A percentile compares a stretch with the other conserved stretches of the same genome.
These are phyloP conservation scores for Eucalyptus paniculata DNA, from an alignment of 345 rosid species.

Conservation along the genomic window DNA sequence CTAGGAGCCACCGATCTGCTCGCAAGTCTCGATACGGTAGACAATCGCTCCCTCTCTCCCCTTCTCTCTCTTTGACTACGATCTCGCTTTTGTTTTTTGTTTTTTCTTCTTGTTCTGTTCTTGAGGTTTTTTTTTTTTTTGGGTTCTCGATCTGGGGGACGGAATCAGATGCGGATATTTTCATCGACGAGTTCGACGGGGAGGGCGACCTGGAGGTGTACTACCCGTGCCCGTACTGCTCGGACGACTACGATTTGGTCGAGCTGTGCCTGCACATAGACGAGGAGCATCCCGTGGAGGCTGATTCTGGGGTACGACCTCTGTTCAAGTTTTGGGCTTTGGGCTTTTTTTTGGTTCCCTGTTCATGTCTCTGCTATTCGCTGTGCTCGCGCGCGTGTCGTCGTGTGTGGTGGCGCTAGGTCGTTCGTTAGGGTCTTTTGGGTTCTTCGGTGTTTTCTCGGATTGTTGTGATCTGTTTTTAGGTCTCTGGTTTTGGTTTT, in stretches of 20 bases:
- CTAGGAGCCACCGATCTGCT: constrained; percentile 23
- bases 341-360: not conserved
- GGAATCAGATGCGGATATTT: not conserved
- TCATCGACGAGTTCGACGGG: constrained; percentile 30
- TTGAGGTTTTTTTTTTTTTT: not conserved
- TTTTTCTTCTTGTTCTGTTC: not conserved
- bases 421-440: not conserved
- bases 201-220: constrained; percentile 42
- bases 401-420: not conserved
- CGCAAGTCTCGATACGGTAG: constrained; percentile 28
- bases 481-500: not conserved
- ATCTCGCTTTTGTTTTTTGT: not conserved
- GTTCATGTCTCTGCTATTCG: not conserved
- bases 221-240: constrained; percentile 51
- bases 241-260: constrained; percentile 41
- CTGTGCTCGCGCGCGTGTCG: not conserved
- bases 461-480: not conserved
- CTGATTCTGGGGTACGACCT: constrained; percentile 33
- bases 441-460: not conserved
- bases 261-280: constrained; percentile 46
- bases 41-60: not conserved
- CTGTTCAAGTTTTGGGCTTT: not conserved
- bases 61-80: not conserved
- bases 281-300: constrained; percentile 53
- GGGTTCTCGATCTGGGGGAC: not conserved